Evolutionary conservation across 1,284 basidiomycete species (phyloP).

Genomic region (Fomitopsis palustris): DNA sequence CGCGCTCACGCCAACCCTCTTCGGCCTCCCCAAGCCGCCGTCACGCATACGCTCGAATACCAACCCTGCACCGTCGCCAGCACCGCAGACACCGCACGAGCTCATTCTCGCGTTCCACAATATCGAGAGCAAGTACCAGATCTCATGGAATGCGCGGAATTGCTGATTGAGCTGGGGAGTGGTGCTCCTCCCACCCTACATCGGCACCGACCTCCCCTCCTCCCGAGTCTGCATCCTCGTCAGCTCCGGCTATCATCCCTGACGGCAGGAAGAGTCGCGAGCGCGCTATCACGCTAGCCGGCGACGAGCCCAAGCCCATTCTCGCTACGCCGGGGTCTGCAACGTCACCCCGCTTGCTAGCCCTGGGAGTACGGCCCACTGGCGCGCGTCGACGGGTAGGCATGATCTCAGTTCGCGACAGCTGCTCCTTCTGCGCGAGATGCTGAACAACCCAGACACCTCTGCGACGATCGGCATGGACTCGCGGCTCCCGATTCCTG

Average conservation of each 20-base stretch:
- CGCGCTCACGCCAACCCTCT: slow-evolving; percentile 37
- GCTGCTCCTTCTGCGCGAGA: slow-evolving; percentile 45
- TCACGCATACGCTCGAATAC: slow-evolving; percentile 41
- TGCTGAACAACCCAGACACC: slow-evolving; percentile 42
- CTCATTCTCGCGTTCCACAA: slow-evolving; percentile 37
- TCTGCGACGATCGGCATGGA: slow-evolving; percentile 23
- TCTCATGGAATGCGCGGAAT: slow-evolving; percentile 87
- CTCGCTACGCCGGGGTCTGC: slow-evolving; percentile 25
- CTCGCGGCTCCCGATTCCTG: slow-evolving; percentile 23
- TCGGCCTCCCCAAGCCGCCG: slow-evolving; percentile 33
- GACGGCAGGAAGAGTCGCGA: slow-evolving; percentile 47
- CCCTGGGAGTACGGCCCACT: slow-evolving; percentile 41
- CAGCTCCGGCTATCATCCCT: slow-evolving; percentile 15
- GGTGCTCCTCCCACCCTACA: slow-evolving; percentile 32
- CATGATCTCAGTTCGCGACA: slow-evolving; percentile 62
- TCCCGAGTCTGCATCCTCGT: slow-evolving; percentile 9
- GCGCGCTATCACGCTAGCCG: slow-evolving; percentile 66
- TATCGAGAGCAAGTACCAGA: slow-evolving; percentile 57
- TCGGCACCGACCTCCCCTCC: slow-evolving; percentile 20
- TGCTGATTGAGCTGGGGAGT: slow-evolving; percentile 79
- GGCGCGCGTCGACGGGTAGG: slow-evolving; percentile 75
- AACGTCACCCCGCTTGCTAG: slow-evolving; percentile 35
- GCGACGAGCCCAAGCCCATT: slow-evolving; percentile 50
- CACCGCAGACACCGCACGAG: slow-evolving; percentile 29
- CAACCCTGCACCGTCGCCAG: slow-evolving; percentile 26